These are phyloP conservation scores for Ustilaginoidea virens DNA, from an alignment of 2,329 filamentous ascomycete genomes.

Conservation along the genomic window DNA sequence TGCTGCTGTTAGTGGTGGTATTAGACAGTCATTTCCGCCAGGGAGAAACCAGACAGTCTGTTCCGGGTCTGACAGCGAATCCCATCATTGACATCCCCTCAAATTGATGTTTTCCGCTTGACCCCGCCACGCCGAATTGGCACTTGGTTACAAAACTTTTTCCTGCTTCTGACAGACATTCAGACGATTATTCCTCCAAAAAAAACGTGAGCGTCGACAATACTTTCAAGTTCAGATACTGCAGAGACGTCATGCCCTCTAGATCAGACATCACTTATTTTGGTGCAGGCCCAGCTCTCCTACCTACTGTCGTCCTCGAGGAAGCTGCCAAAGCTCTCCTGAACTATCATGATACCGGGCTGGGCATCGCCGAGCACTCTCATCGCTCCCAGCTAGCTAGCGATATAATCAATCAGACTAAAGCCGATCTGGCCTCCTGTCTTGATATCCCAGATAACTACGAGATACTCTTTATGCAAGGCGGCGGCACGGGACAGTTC, in stretches of 20 bases:
- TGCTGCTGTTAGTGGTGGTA: too few species aligned
- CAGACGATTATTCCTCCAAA: too few species aligned
- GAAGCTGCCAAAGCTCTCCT: conserved; percentile 61
- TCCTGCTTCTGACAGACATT: too few species aligned
- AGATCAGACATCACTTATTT: conserved; percentile 70
- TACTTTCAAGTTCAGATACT: too few species aligned
- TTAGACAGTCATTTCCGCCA: too few species aligned
- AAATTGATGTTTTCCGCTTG: too few species aligned
- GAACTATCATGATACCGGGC: conserved; percentile 66
- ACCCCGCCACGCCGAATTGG: too few species aligned
- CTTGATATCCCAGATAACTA: conserved; percentile 78
- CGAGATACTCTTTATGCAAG: conserved; percentile 79
- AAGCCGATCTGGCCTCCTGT: conserved; percentile 54
- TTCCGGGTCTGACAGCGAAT: too few species aligned
- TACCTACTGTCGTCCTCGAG: conserved; percentile 71
- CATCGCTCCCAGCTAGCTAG: conserved; percentile 71
- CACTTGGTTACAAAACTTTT: too few species aligned
- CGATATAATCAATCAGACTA: conserved; percentile 64
- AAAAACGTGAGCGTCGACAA: too few species aligned
- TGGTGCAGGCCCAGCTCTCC: conserved; percentile 74
- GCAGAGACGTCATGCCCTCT: conserved; percentile 2
- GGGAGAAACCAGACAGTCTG: too few species aligned
- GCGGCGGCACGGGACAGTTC: conserved; percentile 46
- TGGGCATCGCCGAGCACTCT: conserved; percentile 78
- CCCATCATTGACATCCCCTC: too few species aligned